These are phyloP conservation scores for Termitomyces sp. DNA, from an alignment of 768 basidiomycete genomes.

Conservation along the genomic window DNA sequence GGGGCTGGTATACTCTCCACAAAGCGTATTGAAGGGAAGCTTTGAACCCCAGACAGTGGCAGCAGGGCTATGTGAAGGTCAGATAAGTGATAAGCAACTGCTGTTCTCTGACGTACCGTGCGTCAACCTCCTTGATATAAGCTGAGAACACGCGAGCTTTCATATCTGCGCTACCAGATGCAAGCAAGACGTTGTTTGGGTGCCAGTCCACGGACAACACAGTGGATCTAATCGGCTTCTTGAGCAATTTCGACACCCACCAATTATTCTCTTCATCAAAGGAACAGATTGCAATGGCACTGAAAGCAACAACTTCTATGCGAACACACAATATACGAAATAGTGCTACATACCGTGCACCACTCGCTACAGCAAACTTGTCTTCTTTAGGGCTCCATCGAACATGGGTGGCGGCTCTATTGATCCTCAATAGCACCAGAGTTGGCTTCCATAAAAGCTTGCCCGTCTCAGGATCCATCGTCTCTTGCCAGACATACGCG, in stretches of 20 bases:
- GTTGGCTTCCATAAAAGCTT: constrained; percentile 88
- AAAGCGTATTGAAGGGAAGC: constrained; percentile 95
- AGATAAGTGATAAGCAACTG: neutral
- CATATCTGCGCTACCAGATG: constrained; percentile 96
- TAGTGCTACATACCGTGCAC: constrained; percentile 67
- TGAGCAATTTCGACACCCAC: constrained; percentile 97
- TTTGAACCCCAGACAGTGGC: constrained; percentile 97
- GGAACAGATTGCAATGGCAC: constrained; percentile 93
- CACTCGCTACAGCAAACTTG: constrained; percentile 98
- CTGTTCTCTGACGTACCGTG: constrained; percentile 50
- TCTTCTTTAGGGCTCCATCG: constrained; percentile 97
- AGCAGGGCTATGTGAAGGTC: constrained; percentile 55
- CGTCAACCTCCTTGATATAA: constrained; percentile 97
- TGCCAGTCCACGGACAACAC: constrained; percentile 97
- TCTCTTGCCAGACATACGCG: constrained; percentile 96
- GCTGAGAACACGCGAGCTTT: constrained; percentile 97
- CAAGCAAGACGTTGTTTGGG: constrained; percentile 96
- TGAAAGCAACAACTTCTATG: constrained; percentile 21
- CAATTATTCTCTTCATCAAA: constrained; percentile 98
- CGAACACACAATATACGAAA: neutral
- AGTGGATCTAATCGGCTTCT: constrained; percentile 96
- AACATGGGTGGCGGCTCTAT: constrained; percentile 92
- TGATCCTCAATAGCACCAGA: constrained; percentile 91
- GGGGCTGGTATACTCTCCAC: constrained; percentile 87
- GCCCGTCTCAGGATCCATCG: constrained; percentile 69